A percentile compares a stretch with the other conserved stretches of the same genome.
Evolutionary conservation across 768 basidiomycete species (phyloP).

Genomic region (Cyclocybe aegerita): DNA sequence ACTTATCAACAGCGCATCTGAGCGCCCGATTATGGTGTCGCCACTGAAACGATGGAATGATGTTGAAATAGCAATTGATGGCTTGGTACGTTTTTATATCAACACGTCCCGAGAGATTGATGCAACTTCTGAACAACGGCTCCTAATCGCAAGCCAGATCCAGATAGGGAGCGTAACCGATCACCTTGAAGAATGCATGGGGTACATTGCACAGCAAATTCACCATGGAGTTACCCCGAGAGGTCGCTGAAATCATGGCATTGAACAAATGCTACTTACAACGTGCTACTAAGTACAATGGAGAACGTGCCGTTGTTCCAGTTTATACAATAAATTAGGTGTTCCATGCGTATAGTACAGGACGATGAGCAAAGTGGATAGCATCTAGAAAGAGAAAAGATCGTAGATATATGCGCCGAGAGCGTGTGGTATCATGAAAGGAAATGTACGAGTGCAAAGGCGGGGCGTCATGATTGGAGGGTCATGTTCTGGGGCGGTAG

Average conservation of each 20-base stretch:
- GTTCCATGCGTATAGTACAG: constrained; percentile 17
- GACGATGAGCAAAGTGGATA: constrained; percentile 14
- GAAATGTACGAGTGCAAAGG: constrained; percentile 10
- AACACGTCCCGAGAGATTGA: constrained; percentile 4
- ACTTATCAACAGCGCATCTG: background rate
- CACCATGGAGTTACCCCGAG: too few relatives aligned
- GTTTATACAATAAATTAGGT: constrained; percentile 11
- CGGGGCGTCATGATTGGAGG: constrained; percentile 45
- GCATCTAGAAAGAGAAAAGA: constrained; percentile 13
- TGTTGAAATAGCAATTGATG: constrained; percentile 17
- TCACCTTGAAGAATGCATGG: background rate
- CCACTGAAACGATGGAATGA: constrained; percentile 15
- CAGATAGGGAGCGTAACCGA: constrained; percentile 2
- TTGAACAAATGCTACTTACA: background rate
- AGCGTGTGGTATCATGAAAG: constrained; percentile 14
- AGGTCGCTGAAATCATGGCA: too few relatives aligned
- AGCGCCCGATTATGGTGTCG: constrained; percentile 1
- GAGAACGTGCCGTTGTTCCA: too few relatives aligned
- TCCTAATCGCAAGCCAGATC: background rate
- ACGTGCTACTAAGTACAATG: too few relatives aligned
- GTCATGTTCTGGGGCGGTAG: constrained; percentile 57
- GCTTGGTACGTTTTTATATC: constrained; percentile 3
- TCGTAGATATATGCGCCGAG: constrained; percentile 15
- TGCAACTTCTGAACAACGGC: constrained; percentile 15
- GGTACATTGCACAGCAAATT: constrained; percentile 8